phyloP scores from a whole-genome alignment of 805 yeast genomes.

The Hanseniaspora occidentalis region DNA sequence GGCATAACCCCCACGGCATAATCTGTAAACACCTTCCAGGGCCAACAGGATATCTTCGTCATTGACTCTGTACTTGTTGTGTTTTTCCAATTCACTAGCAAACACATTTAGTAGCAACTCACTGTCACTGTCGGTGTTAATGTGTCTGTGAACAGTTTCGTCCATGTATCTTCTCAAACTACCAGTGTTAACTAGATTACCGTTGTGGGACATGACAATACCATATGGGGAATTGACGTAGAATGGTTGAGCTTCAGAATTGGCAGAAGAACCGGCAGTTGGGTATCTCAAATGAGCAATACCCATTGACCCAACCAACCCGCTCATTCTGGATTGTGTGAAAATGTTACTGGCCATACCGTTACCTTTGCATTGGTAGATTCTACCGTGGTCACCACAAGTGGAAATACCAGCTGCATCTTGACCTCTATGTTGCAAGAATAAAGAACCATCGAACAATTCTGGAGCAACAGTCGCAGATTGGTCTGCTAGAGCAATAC shows the following conservation, averaged over 20 bases:
- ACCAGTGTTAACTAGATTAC: constrained; percentile 81
- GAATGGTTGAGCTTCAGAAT: constrained; percentile 96
- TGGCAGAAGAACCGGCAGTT: constrained; percentile 92
- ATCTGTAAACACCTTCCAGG: constrained; percentile 63
- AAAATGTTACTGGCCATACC: constrained; percentile 98
- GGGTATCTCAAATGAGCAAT: constrained; percentile 92
- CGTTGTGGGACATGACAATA: constrained; percentile 80
- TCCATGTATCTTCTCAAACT: constrained; percentile 72
- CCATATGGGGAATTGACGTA: constrained; percentile 97
- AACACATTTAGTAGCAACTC: constrained; percentile 82
- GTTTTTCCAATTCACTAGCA: constrained; percentile 83
- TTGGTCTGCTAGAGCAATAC: constrained; percentile 72
- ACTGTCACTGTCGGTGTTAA: constrained; percentile 93
- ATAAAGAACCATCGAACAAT: constrained; percentile 82
- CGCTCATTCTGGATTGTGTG: constrained; percentile 65
- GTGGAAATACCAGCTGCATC: constrained; percentile 99
- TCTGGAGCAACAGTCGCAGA: constrained; percentile 71
- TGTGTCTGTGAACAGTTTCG: constrained; percentile 90
- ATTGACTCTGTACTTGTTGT: constrained; percentile 87
- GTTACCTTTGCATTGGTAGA: constrained; percentile 95
- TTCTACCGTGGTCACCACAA: constrained; percentile 84
- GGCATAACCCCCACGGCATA: constrained; percentile 94
- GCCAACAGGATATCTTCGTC: constrained; percentile 83
- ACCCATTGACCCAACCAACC: constrained; percentile 88
- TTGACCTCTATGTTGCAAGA: constrained; percentile 94